Conservation (phyloP, 495 filamentous ascomycete species). For the Penicillium arizonense region DNA sequence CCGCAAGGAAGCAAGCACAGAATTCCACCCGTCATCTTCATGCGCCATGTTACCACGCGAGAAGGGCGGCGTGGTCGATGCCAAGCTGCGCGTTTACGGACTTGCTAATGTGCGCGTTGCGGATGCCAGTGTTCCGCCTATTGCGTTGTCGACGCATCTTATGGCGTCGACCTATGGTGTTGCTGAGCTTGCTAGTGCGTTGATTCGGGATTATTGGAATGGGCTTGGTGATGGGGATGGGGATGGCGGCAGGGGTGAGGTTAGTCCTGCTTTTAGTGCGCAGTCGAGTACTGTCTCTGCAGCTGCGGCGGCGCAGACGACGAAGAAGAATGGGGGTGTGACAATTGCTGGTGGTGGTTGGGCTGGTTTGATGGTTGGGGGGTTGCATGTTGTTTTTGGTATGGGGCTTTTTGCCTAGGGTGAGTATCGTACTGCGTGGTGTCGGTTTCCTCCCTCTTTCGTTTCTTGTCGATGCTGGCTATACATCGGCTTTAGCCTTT, state of each 20-base stretch:
- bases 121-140: slow-evolving; percentile 45
- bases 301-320: too few species aligned
- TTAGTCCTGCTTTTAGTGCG: not conserved
- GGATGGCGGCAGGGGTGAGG: not conserved
- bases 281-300: too few species aligned
- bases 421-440: too few species aligned
- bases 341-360: too few species aligned
- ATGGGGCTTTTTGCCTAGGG: too few species aligned
- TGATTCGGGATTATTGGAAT: slow-evolving; percentile 8
- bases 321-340: too few species aligned
- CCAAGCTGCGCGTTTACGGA: slow-evolving; percentile 47
- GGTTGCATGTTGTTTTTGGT: too few species aligned
- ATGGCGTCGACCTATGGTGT: slow-evolving; percentile 51
- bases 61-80: slow-evolving; percentile 50
- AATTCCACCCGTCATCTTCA: slow-evolving; percentile 50
- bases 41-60: slow-evolving; percentile 49
- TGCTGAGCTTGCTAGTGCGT: slow-evolving; percentile 41
- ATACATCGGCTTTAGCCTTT: too few species aligned
- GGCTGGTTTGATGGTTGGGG: too few species aligned
- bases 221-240: not conserved
- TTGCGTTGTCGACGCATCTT: slow-evolving; percentile 48
- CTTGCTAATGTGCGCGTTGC: slow-evolving; percentile 51
- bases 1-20: slow-evolving; percentile 23
- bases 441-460: too few species aligned
- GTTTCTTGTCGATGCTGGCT: too few species aligned